Conservation (phyloP, 2,329 filamentous ascomycete species). For the Claviceps purpurea region DNA sequence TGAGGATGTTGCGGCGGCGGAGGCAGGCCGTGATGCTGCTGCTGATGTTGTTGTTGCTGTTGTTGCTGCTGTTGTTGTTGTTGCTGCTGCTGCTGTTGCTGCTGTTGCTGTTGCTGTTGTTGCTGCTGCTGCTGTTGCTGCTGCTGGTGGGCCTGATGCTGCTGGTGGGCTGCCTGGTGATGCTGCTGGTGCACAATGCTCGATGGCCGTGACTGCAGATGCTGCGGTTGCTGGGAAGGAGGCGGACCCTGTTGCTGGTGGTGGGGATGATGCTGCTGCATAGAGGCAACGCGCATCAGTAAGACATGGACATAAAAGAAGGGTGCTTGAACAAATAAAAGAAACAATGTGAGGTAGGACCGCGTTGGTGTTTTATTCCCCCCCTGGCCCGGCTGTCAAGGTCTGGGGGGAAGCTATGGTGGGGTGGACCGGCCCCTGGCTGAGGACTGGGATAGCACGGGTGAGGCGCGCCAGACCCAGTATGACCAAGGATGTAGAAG, state of each 20-base stretch:
- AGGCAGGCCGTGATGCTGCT: constrained; percentile 6
- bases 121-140: constrained; percentile 50
- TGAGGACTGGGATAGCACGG: constrained; percentile 34
- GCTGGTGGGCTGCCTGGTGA: constrained; percentile 16
- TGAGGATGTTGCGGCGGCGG: constrained; percentile 42
- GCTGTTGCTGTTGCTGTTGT: constrained; percentile 35
- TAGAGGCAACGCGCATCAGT: constrained; percentile 49
- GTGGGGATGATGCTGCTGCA: constrained; percentile 61
- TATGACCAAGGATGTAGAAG: constrained; percentile 26
- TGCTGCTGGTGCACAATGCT: constrained; percentile 59
- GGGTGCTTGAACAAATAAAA: constrained; percentile 21
- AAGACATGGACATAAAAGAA: constrained; percentile 23
- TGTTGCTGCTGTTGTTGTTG: constrained; percentile 19
- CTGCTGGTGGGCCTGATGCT: constrained; percentile 45
- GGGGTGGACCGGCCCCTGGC: constrained; percentile 18
- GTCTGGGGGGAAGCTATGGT: constrained; percentile 27
- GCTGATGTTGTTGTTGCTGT: constrained; percentile 56
- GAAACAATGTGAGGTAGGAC: constrained; percentile 29
- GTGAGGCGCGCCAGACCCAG: constrained; percentile 35
- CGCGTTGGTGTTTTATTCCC: constrained; percentile 37
- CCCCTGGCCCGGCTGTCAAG: constrained; percentile 26
- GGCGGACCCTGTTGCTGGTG: constrained; percentile 61
- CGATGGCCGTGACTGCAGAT: constrained; percentile 58
- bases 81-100: constrained; percentile 50
- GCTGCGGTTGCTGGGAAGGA: constrained; percentile 32